Evolutionary conservation across 768 basidiomycete species (phyloP), one percentile per base, ranked within the genome.

Genomic region (Auriscalpium microsporum): DNA sequence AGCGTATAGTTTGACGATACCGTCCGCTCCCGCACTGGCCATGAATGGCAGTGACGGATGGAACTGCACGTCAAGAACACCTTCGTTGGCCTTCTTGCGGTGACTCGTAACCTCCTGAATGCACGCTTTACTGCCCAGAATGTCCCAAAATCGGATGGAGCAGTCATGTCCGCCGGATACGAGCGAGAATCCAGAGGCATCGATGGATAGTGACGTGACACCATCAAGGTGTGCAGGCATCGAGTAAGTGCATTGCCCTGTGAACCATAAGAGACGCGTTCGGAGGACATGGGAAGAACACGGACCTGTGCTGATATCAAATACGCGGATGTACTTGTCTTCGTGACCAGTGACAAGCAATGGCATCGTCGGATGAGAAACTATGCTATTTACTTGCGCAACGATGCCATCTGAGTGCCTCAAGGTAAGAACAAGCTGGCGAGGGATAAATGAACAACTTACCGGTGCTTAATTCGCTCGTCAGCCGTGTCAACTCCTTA

Each of bases 11-110:
- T 92, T 92, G 57, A 97, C 84, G 46, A 92, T 86, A 28, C 94
- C 94, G 71, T 97, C 95, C 11, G 92, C 91, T n/a, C 95, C 95
- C 17, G 90, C 90, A 68, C 90, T 95, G 14, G 87, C 91, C 79
- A 96, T 83, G 65, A 94, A 83, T 33, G 89, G 87, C 55, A 94
- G 69, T 57, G 86, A 80, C 11, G 86, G 83, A 66, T 92, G 89
- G 72, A 89, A 89, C 59, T 87, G 84, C 11, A 95, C 86, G 62
- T 84, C 90, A 59, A 96, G 75, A 19, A 95, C 91, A 42, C 96
- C 96, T 69, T 97, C 94, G 52, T 83, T 79, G 44, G 84, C 87
- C 71, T 94, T 95, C 73, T 86, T 82, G 48, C 95, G 82, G 72
- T 98, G 96, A 38, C 81, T 82, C 35, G 89, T 86, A 57, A 90